A percentile compares a stretch with the other conserved stretches of the same genome.
These are phyloP conservation scores for Helichrysum umbraculigerum DNA, from an alignment of 129 eudicot genomes.

Conservation along the genomic window DNA sequence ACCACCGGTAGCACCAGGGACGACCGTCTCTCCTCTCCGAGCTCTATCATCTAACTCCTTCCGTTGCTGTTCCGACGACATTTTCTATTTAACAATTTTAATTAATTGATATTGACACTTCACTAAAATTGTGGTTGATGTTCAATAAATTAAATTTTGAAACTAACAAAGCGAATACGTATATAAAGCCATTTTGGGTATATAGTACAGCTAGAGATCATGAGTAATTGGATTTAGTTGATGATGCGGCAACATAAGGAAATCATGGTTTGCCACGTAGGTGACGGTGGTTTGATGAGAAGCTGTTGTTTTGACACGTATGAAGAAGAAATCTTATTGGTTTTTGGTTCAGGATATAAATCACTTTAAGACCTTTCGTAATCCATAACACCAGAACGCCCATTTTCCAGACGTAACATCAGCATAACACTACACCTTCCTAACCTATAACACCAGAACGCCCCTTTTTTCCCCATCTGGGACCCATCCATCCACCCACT, in stretches of 20 bases:
- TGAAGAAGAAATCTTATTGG: not conserved
- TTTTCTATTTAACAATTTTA: not conserved
- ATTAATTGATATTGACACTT: not conserved
- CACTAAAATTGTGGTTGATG: no score
- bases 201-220: not conserved
- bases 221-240: not conserved
- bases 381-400: no score
- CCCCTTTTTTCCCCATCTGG: no score
- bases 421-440: no score
- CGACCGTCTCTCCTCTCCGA: slow-evolving; percentile 45
- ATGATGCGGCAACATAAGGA: slow-evolving; percentile 21
- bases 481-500: no score
- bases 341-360: no score
- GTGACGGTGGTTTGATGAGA: slow-evolving; percentile 14
- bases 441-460: no score
- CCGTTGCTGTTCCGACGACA: slow-evolving; percentile 39
- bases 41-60: slow-evolving; percentile 44
- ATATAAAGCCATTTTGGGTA: not conserved
- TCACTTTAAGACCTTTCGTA: no score
- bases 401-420: no score
- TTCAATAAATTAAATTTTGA: not conserved
- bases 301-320: slow-evolving; percentile 31
- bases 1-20: slow-evolving; percentile 50
- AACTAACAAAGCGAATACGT: not conserved
- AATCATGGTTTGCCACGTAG: slow-evolving; percentile 24